A percentile compares a stretch with the other conserved stretches of the same genome.
phyloP scores from a whole-genome alignment of 768 basidiomycete species.

The Polyporus arcularius region DNA sequence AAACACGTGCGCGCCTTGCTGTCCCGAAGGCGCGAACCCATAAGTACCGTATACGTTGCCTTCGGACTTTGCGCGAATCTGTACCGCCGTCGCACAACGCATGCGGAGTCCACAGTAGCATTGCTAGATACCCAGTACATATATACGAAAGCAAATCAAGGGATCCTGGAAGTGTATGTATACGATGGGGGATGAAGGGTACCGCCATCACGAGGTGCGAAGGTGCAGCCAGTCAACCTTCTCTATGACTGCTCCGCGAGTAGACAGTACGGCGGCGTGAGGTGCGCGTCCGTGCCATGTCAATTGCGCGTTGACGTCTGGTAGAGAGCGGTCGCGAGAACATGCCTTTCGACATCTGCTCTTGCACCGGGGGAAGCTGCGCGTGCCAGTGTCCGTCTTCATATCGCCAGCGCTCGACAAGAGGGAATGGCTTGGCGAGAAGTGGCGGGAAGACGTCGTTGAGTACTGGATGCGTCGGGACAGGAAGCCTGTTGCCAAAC shows the following conservation, averaged over 20 bases:
- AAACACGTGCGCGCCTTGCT: conserved; percentile 9
- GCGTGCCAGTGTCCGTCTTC: conserved; percentile 56
- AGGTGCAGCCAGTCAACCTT: not conserved
- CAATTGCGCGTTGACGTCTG: conserved; percentile 5
- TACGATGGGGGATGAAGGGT: not conserved
- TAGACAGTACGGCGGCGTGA: conserved; percentile 14
- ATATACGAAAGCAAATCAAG: not conserved
- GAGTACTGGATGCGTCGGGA: conserved; percentile 48
- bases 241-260: conserved; percentile 15
- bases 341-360: conserved; percentile 46
- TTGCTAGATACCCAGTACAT: conserved; percentile 2
- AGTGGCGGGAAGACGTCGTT: conserved; percentile 53
- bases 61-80: not conserved
- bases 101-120: not conserved
- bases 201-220: not conserved
- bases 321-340: conserved; percentile 39
- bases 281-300: conserved; percentile 3
- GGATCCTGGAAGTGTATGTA: not conserved
- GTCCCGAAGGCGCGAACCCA: not conserved
- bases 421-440: conserved; percentile 29
- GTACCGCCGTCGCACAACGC: no score
- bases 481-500: conserved; percentile 51
- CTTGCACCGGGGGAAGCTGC: conserved; percentile 45
- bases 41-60: not conserved
- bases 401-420: conserved; percentile 47